Conservation (phyloP, 495 filamentous ascomycete species). For the Neurospora sp. region DNA sequence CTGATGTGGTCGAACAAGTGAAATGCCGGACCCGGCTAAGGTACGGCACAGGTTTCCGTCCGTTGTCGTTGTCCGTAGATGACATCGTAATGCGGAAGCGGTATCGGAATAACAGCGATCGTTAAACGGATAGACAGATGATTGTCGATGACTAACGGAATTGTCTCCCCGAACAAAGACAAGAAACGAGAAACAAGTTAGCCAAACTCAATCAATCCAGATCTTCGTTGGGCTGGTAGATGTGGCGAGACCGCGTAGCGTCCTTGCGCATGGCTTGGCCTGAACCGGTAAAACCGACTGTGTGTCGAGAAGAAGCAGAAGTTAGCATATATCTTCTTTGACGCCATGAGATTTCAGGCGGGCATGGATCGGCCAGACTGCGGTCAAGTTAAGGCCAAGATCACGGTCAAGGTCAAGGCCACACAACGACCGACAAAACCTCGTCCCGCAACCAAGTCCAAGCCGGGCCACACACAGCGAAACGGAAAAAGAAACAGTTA, state of each 20-base stretch:
- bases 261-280: conserved; percentile 93
- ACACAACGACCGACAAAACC: too few relatives aligned
- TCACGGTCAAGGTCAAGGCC: too few relatives aligned
- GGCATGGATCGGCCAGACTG: too few relatives aligned
- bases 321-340: too few relatives aligned
- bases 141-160: not conserved
- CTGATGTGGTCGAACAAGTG: not conserved
- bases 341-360: too few relatives aligned
- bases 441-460: too few relatives aligned
- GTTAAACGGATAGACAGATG: not conserved
- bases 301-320: too few relatives aligned
- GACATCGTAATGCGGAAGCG: not conserved
- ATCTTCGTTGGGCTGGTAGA: conserved; percentile 75
- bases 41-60: not conserved
- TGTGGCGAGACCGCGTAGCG: conserved; percentile 67
- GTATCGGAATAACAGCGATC: not conserved
- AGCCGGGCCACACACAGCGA: too few relatives aligned
- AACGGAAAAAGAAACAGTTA: not conserved
- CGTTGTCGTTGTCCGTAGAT: not conserved
- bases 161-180: not conserved
- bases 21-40: not conserved
- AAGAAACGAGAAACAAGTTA: not conserved
- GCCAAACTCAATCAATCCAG: conserved; percentile 40
- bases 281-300: conserved; percentile 87
- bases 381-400: too few relatives aligned